These are phyloP conservation scores for Collariella sp. DNA, from an alignment of 495 filamentous ascomycete species.

Conservation along the genomic window DNA sequence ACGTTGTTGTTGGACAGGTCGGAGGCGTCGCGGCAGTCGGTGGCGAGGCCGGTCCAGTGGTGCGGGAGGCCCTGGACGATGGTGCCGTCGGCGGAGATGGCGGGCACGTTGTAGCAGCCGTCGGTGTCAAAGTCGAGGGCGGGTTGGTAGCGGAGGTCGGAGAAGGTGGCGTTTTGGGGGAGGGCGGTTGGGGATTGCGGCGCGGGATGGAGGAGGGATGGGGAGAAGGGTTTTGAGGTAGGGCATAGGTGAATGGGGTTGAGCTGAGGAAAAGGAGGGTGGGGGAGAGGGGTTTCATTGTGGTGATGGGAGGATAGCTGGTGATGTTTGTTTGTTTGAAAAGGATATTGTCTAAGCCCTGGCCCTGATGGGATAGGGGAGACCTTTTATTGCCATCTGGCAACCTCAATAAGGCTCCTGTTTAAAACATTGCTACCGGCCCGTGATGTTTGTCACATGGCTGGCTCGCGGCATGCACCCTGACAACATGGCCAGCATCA, in stretches of 20 bases:
- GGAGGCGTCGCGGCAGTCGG: constrained; percentile 32
- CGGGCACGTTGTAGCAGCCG: constrained; percentile 41
- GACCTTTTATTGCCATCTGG: too few species aligned
- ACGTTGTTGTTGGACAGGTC: constrained; percentile 40
- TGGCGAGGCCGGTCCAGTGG: constrained; percentile 23
- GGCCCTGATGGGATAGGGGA: neutral
- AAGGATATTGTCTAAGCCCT: too few species aligned
- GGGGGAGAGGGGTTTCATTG: neutral
- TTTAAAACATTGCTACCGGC: too few species aligned
- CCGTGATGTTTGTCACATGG: too few species aligned
- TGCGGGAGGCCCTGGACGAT: constrained; percentile 32
- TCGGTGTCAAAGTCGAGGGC: constrained; percentile 41
- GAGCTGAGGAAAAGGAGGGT: constrained; percentile 2
- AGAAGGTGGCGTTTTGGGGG: constrained; percentile 32
- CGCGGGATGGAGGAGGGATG: constrained; percentile 1
- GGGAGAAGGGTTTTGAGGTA: too few species aligned
- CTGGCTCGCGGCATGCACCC: too few species aligned
- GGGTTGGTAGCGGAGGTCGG: constrained; percentile 38
- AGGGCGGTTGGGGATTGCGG: constrained; percentile 26
- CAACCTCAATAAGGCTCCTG: too few species aligned
- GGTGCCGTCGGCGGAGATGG: constrained; percentile 30
- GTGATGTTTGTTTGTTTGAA: too few species aligned
- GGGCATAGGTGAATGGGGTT: neutral
- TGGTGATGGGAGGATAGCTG: neutral
- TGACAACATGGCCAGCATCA: too few species aligned